Base-by-base conservation (phyloP, 2,329 filamentous ascomycete genomes). In the Colletotrichum sp. region DNA sequence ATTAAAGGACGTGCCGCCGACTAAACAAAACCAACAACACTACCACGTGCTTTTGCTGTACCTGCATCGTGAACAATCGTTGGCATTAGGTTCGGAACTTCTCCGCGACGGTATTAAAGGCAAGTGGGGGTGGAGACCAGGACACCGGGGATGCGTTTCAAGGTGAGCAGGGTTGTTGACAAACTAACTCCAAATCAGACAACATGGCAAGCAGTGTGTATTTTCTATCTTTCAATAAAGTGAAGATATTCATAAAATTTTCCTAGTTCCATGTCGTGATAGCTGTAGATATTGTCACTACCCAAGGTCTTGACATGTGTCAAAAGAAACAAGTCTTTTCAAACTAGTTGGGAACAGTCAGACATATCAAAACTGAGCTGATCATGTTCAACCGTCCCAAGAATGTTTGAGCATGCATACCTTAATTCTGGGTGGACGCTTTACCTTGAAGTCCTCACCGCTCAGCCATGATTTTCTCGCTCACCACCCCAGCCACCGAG, bases 211-310 rank as follows among this genome's bases (percentile, higher is more conserved):
- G 55, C 1, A 48, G 6, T 58, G 1, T 2, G 4, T 21, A 1
- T 58, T 28, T 28, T 58, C 4, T 24, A 3, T 43, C 3, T 43
- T 43, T 43, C 5, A n/a, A n/a, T n/a, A 1, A 1, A 12, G 38
- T 48, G 1, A 48, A 12, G 9, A n/a, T 4, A 21, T 21, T 5
- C 10, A 21, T 21, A 1, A 1, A 48, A 1, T 21, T 13, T 21
- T 52, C 0, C 3, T 0, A 13, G 1, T 52, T 21, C 2, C n/a
- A 21, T 3, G 43, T 5, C n/a, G 10, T 52, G n/a, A 21, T 52
- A 13, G 10, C 4, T 21, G 18, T 43, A 12, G 38, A 10, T 43
- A n/a, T 3, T 1, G 5, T 3, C 2, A n/a, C 12, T 2, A 10
- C 38, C 18, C 0, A 5, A 48, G 38, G 9, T 48, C 18, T 48